Evolutionary conservation across 257 asterid genomes (phyloP).

Genomic region (Solanum chmielewskii): DNA sequence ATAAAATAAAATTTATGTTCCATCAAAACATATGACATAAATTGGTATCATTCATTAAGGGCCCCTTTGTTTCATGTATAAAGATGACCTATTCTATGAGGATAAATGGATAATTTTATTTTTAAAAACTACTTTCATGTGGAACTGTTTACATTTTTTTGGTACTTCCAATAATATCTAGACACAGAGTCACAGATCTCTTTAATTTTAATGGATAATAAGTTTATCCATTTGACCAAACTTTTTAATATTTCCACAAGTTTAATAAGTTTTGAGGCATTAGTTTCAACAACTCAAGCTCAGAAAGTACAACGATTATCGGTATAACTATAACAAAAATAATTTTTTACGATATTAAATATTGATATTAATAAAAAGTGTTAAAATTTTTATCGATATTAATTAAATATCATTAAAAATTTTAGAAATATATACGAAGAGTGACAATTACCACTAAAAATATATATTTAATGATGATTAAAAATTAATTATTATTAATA

Average conservation of each 20-base stretch:
- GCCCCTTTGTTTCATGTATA: background rate
- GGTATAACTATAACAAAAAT: too few species aligned
- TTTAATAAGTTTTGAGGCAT: background rate
- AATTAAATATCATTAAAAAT: accelerated
- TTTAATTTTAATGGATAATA: background rate
- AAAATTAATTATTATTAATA: too few species aligned
- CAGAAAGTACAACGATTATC: background rate
- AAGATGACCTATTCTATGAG: background rate
- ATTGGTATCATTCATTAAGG: background rate
- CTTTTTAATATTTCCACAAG: background rate
- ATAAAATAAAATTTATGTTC: background rate
- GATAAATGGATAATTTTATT: background rate
- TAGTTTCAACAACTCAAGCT: background rate
- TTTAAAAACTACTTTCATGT: background rate
- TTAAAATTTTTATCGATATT: too few species aligned
- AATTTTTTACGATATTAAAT: too few species aligned
- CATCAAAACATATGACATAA: background rate
- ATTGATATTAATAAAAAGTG: too few species aligned
- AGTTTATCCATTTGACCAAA: background rate
- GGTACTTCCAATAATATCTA: background rate
- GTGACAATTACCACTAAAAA: too few species aligned
- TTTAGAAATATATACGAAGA: too few species aligned
- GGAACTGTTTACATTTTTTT: background rate
- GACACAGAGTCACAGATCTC: background rate
- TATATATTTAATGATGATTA: too few species aligned